These are phyloP conservation scores for Suillus cothurnatus DNA, from an alignment of 768 basidiomycete genomes.

Conservation along the genomic window DNA sequence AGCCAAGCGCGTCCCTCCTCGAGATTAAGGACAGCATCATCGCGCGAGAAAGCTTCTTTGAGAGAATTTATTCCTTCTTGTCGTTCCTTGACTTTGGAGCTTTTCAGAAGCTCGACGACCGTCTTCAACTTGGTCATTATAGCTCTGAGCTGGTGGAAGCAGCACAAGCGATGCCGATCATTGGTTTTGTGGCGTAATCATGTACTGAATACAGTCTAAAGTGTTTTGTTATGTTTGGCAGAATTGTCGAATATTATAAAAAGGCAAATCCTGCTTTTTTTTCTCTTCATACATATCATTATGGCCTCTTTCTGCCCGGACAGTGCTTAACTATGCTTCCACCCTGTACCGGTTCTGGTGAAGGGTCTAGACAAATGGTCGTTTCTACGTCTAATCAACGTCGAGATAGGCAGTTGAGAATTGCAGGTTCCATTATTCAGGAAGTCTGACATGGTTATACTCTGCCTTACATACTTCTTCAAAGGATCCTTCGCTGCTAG, in stretches of 20 bases:
- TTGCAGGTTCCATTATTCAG: constrained; percentile 34
- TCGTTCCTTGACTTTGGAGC: constrained; percentile 70
- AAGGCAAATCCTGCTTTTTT: not conserved
- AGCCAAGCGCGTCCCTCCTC: constrained; percentile 57
- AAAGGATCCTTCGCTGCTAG: not conserved
- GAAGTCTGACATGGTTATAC: constrained; percentile 37
- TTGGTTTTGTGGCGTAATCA: constrained; percentile 17
- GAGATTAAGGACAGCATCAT: constrained; percentile 43
- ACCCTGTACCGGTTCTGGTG: constrained; percentile 84
- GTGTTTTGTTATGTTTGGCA: constrained; percentile 34
- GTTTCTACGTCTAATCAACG: constrained; percentile 56
- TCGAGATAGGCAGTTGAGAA: constrained; percentile 51
- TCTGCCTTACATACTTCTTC: constrained; percentile 34
- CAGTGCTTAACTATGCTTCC: constrained; percentile 52
- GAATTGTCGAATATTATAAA: constrained; percentile 31
- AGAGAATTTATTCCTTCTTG: constrained; percentile 61
- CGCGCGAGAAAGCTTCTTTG: constrained; percentile 51
- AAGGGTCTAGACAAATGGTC: constrained; percentile 61
- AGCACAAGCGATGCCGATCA: not conserved
- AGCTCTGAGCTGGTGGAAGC: constrained; percentile 9
- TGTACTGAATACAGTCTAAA: not conserved
- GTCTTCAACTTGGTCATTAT: constrained; percentile 46
- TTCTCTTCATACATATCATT: constrained; percentile 6
- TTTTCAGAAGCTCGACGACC: constrained; percentile 54
- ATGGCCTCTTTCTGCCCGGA: constrained; percentile 79